A percentile compares a stretch with the other conserved stretches of the same genome.
These are phyloP conservation scores for Hypsizygus ulmarius DNA, from an alignment of 1,284 basidiomycete genomes.

Conservation along the genomic window DNA sequence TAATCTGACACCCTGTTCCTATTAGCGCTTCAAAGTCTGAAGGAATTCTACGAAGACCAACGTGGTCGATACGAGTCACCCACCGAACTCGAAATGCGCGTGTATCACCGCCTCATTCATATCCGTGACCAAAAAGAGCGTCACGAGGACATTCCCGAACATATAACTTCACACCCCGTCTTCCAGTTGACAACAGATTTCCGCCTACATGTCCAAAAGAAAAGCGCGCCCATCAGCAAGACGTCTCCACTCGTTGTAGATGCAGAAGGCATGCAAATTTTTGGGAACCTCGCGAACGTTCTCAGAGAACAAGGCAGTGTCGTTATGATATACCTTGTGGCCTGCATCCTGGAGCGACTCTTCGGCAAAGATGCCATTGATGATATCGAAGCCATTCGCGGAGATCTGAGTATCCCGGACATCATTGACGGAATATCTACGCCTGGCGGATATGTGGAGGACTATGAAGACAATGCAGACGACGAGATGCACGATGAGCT, in stretches of 20 bases:
- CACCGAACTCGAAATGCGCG: slow-evolving; percentile 92
- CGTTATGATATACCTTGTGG: slow-evolving; percentile 74
- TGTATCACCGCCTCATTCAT: slow-evolving; percentile 92
- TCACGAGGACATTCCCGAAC: slow-evolving; percentile 76
- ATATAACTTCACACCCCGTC: slow-evolving; percentile 71
- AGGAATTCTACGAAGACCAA: slow-evolving; percentile 92
- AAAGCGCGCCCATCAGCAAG: slow-evolving; percentile 76
- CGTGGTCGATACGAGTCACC: slow-evolving; percentile 64
- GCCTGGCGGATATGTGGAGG: slow-evolving; percentile 10
- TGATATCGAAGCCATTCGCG: slow-evolving; percentile 72
- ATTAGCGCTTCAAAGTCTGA: slow-evolving; percentile 85
- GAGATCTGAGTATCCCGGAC: slow-evolving; percentile 57
- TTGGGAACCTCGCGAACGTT: slow-evolving; percentile 53
- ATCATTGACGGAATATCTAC: slow-evolving; percentile 76
- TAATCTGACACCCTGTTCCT: slow-evolving; percentile 7
- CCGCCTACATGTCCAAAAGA: slow-evolving; percentile 76
- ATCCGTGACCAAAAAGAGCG: slow-evolving; percentile 82
- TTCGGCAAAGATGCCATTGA: slow-evolving; percentile 75
- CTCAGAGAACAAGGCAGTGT: slow-evolving; percentile 56
- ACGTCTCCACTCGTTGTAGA: slow-evolving; percentile 58
- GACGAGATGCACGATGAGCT: slow-evolving; percentile 24
- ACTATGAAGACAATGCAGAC: slow-evolving; percentile 20
- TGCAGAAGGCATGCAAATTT: slow-evolving; percentile 64
- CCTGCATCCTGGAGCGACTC: slow-evolving; percentile 68
- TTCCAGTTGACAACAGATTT: slow-evolving; percentile 83